These are phyloP conservation scores for Pleurozium schreberi DNA, from an alignment of 225 moss, liverwort and hornwort species.

Conservation along the genomic window DNA sequence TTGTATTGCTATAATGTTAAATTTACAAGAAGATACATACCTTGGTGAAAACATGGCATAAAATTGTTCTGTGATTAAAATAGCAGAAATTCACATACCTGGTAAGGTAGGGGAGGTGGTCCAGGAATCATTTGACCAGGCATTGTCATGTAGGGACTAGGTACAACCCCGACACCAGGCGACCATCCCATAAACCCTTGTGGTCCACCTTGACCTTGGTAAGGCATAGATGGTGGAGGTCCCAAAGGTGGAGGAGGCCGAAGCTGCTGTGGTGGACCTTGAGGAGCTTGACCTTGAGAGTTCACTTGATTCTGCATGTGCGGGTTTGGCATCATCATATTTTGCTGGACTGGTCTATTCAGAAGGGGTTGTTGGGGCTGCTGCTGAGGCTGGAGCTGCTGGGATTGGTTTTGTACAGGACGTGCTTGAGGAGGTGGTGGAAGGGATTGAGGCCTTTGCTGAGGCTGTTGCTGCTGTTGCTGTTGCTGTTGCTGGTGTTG, in stretches of 20 bases:
- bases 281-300: slow-evolving; percentile 45
- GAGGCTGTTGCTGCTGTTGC: slow-evolving; percentile 5
- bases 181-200: slow-evolving; percentile 34
- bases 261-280: slow-evolving; percentile 49
- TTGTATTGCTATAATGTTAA: not conserved
- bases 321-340: slow-evolving; percentile 41
- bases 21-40: not conserved
- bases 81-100: slow-evolving; percentile 10
- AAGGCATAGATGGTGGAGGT: slow-evolving; percentile 43
- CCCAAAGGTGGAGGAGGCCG: slow-evolving; percentile 62
- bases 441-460: slow-evolving; percentile 48
- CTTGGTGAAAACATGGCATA: not conserved
- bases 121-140: slow-evolving; percentile 48
- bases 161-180: slow-evolving; percentile 27
- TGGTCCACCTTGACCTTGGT: slow-evolving; percentile 32
- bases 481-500: slow-evolving; percentile 10
- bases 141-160: slow-evolving; percentile 45
- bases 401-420: slow-evolving; percentile 32
- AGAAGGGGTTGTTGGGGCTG: slow-evolving; percentile 34
- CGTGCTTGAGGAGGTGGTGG: slow-evolving; percentile 50
- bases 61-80: not conserved
- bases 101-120: slow-evolving; percentile 33
- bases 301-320: slow-evolving; percentile 39
- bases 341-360: slow-evolving; percentile 31
- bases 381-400: slow-evolving; percentile 30